phyloP scores from a whole-genome alignment of 2,329 filamentous ascomycete species.

The Cladorrhinum sp. region DNA sequence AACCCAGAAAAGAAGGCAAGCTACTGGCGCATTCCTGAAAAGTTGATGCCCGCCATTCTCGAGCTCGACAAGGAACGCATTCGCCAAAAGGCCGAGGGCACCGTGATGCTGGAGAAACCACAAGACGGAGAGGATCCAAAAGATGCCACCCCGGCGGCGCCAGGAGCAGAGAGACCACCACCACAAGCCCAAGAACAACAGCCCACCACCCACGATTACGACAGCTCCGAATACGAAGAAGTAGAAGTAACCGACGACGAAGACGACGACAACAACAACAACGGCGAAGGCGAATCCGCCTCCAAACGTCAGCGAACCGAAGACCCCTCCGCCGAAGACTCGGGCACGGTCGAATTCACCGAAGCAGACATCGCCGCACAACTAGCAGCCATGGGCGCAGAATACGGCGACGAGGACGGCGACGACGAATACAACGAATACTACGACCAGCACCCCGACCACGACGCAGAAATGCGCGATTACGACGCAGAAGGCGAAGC shows the following conservation, averaged over 20 bases:
- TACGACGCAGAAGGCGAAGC: conserved; percentile 68
- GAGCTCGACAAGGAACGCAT: conserved; percentile 70
- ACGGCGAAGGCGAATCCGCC: conserved; percentile 43
- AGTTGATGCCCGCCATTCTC: conserved; percentile 75
- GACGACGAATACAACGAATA: conserved; percentile 44
- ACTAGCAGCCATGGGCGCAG: conserved; percentile 80
- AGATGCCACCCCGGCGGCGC: conserved; percentile 24
- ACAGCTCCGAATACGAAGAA: conserved; percentile 75
- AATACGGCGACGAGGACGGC: conserved; percentile 76
- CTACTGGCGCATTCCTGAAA: conserved; percentile 90
- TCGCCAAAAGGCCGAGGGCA: conserved; percentile 49
- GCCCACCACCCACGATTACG: conserved; percentile 40
- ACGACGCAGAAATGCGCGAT: conserved; percentile 68
- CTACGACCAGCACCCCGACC: conserved; percentile 47
- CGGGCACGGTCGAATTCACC: conserved; percentile 69
- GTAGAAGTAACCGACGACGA: conserved; percentile 63
- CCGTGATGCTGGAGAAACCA: conserved; percentile 26
- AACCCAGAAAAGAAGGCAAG: conserved; percentile 83
- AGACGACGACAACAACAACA: conserved; percentile 58
- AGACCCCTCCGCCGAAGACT: conserved; percentile 38
- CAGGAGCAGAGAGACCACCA: conserved; percentile 25
- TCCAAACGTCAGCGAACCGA: conserved; percentile 49
- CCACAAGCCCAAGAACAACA: conserved; percentile 25
- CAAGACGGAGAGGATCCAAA: conserved; percentile 25
- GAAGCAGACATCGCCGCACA: conserved; percentile 95